Base-by-base conservation (phyloP, 2,329 filamentous ascomycete species). In the Ilyonectria mors-panacis region DNA sequence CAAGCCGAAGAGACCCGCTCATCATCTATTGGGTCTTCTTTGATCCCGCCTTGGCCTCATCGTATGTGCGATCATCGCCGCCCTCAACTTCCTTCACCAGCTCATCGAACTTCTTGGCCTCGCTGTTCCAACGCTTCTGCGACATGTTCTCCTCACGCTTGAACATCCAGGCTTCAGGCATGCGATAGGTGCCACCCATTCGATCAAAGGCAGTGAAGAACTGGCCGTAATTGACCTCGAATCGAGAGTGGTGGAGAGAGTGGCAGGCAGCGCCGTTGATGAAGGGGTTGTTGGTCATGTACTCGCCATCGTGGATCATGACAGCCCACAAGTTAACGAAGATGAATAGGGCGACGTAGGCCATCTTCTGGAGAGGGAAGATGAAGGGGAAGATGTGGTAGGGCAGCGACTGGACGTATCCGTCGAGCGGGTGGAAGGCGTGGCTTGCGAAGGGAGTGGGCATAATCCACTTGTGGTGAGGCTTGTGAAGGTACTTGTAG, bases 391-490 rank as follows among this genome's bases (percentile, higher is more conserved):
- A 98, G 73, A 97, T 75, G 83, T 98, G 95, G 84, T 98, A 98
- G 1, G 95, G 95, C 53, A 97, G 80, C 67, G 92, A 93, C 85
- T 98, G 95, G 12, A 91, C 88, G 83, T 92, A 98, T 77, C 95
- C 95, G 78, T 98, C 95, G 59, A 98, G 80, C 1, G 95, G 95
- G 85, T 98, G 94, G 88, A 98, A 98, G 65, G 95, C 95, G 78
- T 97, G 93, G 74, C 92, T 94, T 47, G 95, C 95, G 80, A 90
- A 98, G 0, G 95, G 95, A 3, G 94, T 97, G 3, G 95, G 95
- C 94, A 98, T 97, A 83, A 98, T 98, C 95, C 95, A 98, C 86
- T 97, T 98, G 90, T 98, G 95, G 83, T 98, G 95, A 72, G 94
- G 92, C 89, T 98, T 98, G 89, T 98, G 95, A 56, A 98, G 87